These are phyloP conservation scores for Lomentospora prolificans DNA, from an alignment of 2,329 filamentous ascomycete species.

Conservation along the genomic window DNA sequence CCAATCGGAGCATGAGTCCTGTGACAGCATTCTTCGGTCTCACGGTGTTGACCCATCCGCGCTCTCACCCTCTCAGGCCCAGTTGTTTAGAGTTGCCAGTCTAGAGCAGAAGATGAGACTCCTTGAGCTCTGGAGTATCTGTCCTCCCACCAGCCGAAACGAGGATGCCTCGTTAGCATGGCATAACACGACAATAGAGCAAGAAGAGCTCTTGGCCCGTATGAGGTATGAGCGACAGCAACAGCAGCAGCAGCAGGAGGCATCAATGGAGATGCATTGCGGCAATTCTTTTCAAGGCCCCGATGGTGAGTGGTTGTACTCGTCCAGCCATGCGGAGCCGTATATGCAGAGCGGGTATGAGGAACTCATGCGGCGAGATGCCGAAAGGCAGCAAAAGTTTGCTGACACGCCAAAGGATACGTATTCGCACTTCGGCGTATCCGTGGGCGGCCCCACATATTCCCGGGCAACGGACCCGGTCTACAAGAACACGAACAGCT, in stretches of 20 bases:
- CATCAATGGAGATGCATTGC: slow-evolving; percentile 8
- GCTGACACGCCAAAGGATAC: slow-evolving; percentile 5
- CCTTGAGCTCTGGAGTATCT: slow-evolving; percentile 78
- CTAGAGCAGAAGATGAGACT: slow-evolving; percentile 62
- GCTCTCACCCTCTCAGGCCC: slow-evolving; percentile 64
- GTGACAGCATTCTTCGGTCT: slow-evolving; percentile 49
- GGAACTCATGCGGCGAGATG: slow-evolving; percentile 53
- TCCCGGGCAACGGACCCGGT: slow-evolving; percentile 56
- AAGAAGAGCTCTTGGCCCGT: slow-evolving; percentile 49
- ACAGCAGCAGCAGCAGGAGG: slow-evolving; percentile 12
- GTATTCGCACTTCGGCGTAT: slow-evolving; percentile 6
- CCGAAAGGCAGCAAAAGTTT: slow-evolving; percentile 28
- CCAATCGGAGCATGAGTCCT: slow-evolving; percentile 35
- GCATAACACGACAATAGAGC: slow-evolving; percentile 42
- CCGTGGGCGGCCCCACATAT: slow-evolving; percentile 25
- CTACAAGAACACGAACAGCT: slow-evolving; percentile 35
- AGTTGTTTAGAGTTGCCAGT: slow-evolving; percentile 69
- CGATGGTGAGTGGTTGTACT: slow-evolving; percentile 42
- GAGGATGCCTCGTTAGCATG: slow-evolving; percentile 44
- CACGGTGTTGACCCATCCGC: slow-evolving; percentile 61
- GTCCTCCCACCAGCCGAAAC: slow-evolving; percentile 51
- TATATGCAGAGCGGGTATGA: slow-evolving; percentile 83
- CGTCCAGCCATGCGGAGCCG: slow-evolving; percentile 52
- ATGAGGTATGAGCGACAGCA: slow-evolving; percentile 45
- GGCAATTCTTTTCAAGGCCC: slow-evolving; percentile 40